Conservation (phyloP, 257 asterid genomes). For the Ilex asprella region DNA sequence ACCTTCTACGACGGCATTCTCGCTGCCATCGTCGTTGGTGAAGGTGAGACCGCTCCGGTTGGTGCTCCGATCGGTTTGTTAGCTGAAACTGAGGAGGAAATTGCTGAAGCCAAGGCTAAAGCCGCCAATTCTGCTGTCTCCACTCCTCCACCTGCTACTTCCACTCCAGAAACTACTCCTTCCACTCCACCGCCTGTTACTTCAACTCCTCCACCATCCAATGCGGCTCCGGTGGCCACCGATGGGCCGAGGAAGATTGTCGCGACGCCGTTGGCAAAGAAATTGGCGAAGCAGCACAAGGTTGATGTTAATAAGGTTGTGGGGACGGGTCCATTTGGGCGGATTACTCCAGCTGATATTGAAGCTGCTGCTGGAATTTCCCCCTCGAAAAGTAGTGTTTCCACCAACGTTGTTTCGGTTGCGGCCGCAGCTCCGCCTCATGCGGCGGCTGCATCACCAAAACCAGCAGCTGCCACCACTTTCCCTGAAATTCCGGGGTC, state of each 20-base stretch:
- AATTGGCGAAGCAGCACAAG: slow-evolving; percentile 73
- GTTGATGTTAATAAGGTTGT: slow-evolving; percentile 56
- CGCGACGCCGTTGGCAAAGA: slow-evolving; percentile 83
- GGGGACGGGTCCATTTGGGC: slow-evolving; percentile 85
- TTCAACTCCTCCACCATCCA: slow-evolving; percentile 22
- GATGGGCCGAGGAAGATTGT: slow-evolving; percentile 43
- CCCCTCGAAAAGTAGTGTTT: slow-evolving; percentile 32
- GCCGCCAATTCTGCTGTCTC: slow-evolving; percentile 27
- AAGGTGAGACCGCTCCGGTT: slow-evolving; percentile 67
- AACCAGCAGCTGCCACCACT: slow-evolving; percentile 27
- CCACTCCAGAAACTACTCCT: slow-evolving; percentile 14
- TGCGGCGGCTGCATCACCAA: slow-evolving; percentile 24
- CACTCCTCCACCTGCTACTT: slow-evolving; percentile 24
- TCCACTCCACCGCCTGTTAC: not conserved
- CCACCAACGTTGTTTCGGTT: slow-evolving; percentile 20
- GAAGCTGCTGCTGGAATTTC: slow-evolving; percentile 82
- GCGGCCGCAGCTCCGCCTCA: slow-evolving; percentile 17
- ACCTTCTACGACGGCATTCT: slow-evolving; percentile 67
- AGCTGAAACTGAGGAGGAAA: slow-evolving; percentile 60
- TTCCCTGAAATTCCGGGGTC: slow-evolving; percentile 64
- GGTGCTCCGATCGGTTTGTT: slow-evolving; percentile 61
- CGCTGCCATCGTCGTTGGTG: slow-evolving; percentile 70
- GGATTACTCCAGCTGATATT: slow-evolving; percentile 83
- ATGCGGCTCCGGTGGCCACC: slow-evolving; percentile 18
- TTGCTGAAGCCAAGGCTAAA: slow-evolving; percentile 58